A percentile compares a stretch with the other conserved stretches of the same genome.
phyloP scores from a whole-genome alignment of 2,329 filamentous ascomycete genomes.

The Tolypocladium paradoxum region DNA sequence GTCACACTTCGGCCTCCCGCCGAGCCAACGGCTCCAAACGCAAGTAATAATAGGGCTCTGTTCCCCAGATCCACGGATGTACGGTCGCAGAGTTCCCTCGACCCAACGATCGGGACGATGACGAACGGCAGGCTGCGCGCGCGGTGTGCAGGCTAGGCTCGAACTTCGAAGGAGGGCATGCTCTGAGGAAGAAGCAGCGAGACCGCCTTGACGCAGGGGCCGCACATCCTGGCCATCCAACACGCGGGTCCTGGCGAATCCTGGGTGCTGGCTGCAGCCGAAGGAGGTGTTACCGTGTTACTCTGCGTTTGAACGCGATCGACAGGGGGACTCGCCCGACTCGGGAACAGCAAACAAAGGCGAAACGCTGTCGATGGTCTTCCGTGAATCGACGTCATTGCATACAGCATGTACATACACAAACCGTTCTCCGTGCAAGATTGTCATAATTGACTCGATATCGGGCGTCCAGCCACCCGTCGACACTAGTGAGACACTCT shows the following conservation, averaged over 20 bases:
- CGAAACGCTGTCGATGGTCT: not conserved
- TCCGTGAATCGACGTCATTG: not conserved
- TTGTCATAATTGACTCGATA: not conserved
- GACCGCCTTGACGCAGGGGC: too few relatives aligned
- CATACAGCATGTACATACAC: not conserved
- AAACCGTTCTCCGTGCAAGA: too few relatives aligned
- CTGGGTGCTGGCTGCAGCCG: not conserved
- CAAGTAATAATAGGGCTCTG: not conserved
- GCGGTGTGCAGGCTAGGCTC: too few relatives aligned
- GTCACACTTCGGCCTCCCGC: not conserved
- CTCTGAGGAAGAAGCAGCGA: not conserved
- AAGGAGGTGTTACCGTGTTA: too few relatives aligned
- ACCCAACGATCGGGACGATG: not conserved
- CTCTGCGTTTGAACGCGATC: constrained; percentile 2
- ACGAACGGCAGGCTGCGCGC: too few relatives aligned
- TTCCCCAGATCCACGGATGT: not conserved
- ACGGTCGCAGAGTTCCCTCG: not conserved
- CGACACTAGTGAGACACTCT: not conserved
- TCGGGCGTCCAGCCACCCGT: not conserved
- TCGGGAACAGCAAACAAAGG: not conserved
- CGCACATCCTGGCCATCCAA: too few relatives aligned
- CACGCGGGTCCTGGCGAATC: too few relatives aligned
- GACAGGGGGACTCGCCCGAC: not conserved
- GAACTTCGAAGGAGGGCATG: too few relatives aligned
- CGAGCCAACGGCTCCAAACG: not conserved